Percentiles rank a stretch among this genome's conserved stretches.
phyloP scores from a whole-genome alignment of 306 rosid species.

The Corylus americana region DNA sequence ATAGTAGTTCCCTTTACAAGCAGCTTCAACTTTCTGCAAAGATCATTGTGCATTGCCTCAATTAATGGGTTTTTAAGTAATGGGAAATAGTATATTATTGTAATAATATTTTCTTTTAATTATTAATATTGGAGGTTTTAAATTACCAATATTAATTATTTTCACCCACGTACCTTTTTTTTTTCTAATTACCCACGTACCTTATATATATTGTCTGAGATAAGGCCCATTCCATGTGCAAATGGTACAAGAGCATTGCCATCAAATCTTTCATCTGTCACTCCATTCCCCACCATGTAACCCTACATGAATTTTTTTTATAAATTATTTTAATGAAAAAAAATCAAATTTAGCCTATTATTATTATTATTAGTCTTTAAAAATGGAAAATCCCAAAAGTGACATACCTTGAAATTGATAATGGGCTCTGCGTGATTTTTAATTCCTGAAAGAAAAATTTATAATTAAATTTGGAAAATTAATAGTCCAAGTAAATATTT shows the following conservation, averaged over 20 bases:
- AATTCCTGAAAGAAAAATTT: constrained; percentile 35
- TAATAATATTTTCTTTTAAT: no score
- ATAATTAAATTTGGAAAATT: background rate
- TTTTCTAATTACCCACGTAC: constrained; percentile 33
- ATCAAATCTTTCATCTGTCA: constrained; percentile 60
- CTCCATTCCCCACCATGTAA: constrained; percentile 81
- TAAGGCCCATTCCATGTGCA: constrained; percentile 84
- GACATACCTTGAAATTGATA: constrained; percentile 65
- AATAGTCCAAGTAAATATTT: background rate
- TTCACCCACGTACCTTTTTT: constrained; percentile 37
- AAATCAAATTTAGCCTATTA: background rate
- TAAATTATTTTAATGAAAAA: background rate
- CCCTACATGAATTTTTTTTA: constrained; percentile 38
- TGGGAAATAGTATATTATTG: no score
- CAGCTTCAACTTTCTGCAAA: constrained; percentile 37
- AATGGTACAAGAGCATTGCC: constrained; percentile 73
- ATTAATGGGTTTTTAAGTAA: no score
- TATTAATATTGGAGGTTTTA: no score
- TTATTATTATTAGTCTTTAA: no score
- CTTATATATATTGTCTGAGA: constrained; percentile 59
- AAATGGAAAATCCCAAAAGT: background rate
- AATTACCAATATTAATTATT: background rate
- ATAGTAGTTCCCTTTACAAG: constrained; percentile 53
- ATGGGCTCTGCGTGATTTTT: constrained; percentile 42
- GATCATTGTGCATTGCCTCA: background rate